These are phyloP conservation scores for Epicoccum sorghinum DNA, from an alignment of 2,329 filamentous ascomycete genomes.

Conservation along the genomic window DNA sequence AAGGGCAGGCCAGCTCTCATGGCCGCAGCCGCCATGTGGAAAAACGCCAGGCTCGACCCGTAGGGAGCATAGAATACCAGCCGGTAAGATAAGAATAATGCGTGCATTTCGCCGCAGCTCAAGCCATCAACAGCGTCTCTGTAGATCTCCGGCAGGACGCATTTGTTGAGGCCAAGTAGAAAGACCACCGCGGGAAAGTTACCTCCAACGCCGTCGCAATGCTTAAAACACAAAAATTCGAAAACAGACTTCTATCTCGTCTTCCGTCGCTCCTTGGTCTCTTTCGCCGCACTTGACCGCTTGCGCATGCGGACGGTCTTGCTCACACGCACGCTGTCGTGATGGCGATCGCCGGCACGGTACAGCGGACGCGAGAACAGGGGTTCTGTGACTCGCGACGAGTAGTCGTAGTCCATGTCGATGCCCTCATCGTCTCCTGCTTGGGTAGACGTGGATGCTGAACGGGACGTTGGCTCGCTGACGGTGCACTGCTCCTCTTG, in stretches of 20 bases:
- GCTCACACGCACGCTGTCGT: constrained; percentile 34
- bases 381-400: constrained; percentile 20
- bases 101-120: not conserved
- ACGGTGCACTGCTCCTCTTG: constrained; percentile 51
- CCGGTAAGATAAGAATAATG: not conserved
- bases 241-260: constrained; percentile 20
- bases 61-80: constrained; percentile 32
- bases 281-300: constrained; percentile 21
- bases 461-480: constrained; percentile 19
- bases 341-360: constrained; percentile 33
- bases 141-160: constrained; percentile 6
- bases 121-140: too few relatives aligned
- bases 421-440: constrained; percentile 42
- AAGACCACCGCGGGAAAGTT: constrained; percentile 8
- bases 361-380: constrained; percentile 31
- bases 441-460: constrained; percentile 11
- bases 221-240: constrained; percentile 15
- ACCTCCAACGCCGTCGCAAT: constrained; percentile 44
- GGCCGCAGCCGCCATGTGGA: constrained; percentile 8
- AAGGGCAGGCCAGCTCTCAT: constrained; percentile 5
- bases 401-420: constrained; percentile 37
- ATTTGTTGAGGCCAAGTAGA: too few relatives aligned
- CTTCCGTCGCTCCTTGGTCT: constrained; percentile 26
- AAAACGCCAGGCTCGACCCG: constrained; percentile 43
- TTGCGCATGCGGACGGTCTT: constrained; percentile 44